A percentile compares a stretch with the other conserved stretches of the same genome.
Conservation (phyloP, 352 stramenopile genomes). For the Halophytophthora polymorphica region DNA sequence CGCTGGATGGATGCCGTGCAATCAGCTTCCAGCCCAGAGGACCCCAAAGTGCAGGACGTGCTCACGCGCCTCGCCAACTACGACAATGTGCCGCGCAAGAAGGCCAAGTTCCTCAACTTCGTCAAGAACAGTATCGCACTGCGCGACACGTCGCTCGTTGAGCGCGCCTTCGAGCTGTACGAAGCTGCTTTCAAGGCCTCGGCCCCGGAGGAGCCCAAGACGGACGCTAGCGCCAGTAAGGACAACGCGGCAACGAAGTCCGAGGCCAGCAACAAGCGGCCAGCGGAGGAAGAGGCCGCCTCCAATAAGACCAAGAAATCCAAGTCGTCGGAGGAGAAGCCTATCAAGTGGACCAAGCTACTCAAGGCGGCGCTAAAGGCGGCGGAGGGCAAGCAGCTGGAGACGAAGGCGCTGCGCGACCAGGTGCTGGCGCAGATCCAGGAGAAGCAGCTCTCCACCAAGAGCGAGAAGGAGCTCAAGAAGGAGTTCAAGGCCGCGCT, state of each 20-base stretch:
- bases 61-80: constrained; percentile 77
- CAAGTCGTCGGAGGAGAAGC: constrained; percentile 36
- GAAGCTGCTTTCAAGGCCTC: constrained; percentile 60
- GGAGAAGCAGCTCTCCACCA: constrained; percentile 39
- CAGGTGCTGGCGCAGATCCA: constrained; percentile 45
- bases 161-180: constrained; percentile 72
- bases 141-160: constrained; percentile 39
- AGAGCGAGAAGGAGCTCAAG: constrained; percentile 64
- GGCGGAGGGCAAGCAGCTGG: constrained; percentile 38
- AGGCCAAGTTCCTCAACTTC: constrained; percentile 94
- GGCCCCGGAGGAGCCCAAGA: constrained; percentile 15
- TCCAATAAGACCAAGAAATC: constrained; percentile 39
- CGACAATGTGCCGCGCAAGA: constrained; percentile 91
- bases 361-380: constrained; percentile 59
- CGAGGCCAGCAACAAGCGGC: constrained; percentile 44
- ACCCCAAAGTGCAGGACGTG: constrained; percentile 61
- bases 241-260: neutral
- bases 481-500: constrained; percentile 60
- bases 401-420: constrained; percentile 46
- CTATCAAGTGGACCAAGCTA: constrained; percentile 71
- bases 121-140: constrained; percentile 81
- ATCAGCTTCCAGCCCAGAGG: constrained; percentile 34
- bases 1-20: constrained; percentile 82
- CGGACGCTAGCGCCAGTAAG: neutral
- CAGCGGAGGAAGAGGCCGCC: constrained; percentile 23